Evolutionary conservation across 2,329 filamentous ascomycete genomes (phyloP), one percentile per base, ranked within the genome.

Genomic region (Colletotrichum salicis): DNA sequence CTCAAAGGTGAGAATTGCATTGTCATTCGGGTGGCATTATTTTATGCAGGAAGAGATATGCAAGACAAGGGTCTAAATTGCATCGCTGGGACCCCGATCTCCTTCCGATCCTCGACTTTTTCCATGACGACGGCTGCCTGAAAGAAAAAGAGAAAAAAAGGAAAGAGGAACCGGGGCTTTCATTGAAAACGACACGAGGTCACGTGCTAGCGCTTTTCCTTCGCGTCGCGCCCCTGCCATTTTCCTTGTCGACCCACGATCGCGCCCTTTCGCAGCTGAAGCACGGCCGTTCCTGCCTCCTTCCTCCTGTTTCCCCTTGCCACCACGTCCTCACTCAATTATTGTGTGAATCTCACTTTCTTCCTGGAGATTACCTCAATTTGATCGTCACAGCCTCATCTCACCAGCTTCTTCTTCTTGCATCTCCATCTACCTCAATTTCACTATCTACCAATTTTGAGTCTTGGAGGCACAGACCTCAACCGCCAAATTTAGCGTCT

Each of bases 191-290:
- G 35, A 70, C 77, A 72, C 70, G 71, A 73, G 27, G 19, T 67
- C 75, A 63, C 79, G 80, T 83, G 81, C 82, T 74, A 72, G 72
- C 81, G 80, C 75, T 78, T 68, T 75, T 58, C 67, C 76, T 76
- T 82, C 81, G 81, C 80, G 81, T 82, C 73, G 71, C 68, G 35
- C 65, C 64, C 60, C 68, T 52, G 51, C 4, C 19, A 19, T 27
- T 71, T 62, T 19, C 41, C 19, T 19, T 62, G 45, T 22, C 19
- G 51, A 41, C 58, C 64, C 13, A 15, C 19, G 33, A 68, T 59
- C 64, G 68, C 68, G 68, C 24, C 64, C 31, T 55, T 31, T 55
- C 15, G 56, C 55, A 57, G n/a, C 29, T 62, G 51, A 56, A 41
- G 11, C 12, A 48, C 13, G 56, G 1, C 13, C 31, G 35, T 67